phyloP scores from a whole-genome alignment of 768 basidiomycete genomes.

The Mycena metata region DNA sequence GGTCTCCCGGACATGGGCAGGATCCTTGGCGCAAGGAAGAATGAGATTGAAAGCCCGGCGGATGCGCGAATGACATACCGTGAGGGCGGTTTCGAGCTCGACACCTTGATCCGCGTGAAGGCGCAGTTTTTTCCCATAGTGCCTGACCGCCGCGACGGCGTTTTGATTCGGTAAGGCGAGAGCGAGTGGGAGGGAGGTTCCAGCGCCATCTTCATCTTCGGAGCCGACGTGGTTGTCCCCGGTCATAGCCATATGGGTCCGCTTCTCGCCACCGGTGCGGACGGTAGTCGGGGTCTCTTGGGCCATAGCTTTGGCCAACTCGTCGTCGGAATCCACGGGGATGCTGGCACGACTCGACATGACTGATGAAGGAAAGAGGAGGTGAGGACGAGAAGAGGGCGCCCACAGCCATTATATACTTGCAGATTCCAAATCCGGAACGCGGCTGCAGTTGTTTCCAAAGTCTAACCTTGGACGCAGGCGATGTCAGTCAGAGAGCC shows the following conservation, averaged over 20 bases:
- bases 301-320: slow-evolving; percentile 4
- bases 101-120: slow-evolving; percentile 17
- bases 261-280: not conserved
- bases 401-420: slow-evolving; percentile 9
- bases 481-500: not conserved
- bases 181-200: not conserved
- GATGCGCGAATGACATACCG: not conserved
- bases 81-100: slow-evolving; percentile 19
- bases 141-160: slow-evolving; percentile 6
- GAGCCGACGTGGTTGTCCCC: slow-evolving; percentile 11
- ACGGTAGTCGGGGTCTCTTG: slow-evolving; percentile 1
- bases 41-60: not conserved
- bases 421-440: slow-evolving; percentile 7
- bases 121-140: slow-evolving; percentile 2
- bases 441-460: slow-evolving; percentile 13
- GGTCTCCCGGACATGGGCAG: slow-evolving; percentile 12
- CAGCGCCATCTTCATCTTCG: not conserved
- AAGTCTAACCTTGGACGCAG: slow-evolving; percentile 1
- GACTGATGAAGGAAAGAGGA: not conserved
- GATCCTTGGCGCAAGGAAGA: slow-evolving; percentile 12
- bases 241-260: slow-evolving; percentile 1
- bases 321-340: slow-evolving; percentile 6
- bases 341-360: slow-evolving; percentile 10
- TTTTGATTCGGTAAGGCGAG: slow-evolving; percentile 13
- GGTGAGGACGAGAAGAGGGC: not conserved